Evolutionary conservation across 2,329 filamentous ascomycete genomes (phyloP).

Genomic region (Phaeoacremonium minimum): DNA sequence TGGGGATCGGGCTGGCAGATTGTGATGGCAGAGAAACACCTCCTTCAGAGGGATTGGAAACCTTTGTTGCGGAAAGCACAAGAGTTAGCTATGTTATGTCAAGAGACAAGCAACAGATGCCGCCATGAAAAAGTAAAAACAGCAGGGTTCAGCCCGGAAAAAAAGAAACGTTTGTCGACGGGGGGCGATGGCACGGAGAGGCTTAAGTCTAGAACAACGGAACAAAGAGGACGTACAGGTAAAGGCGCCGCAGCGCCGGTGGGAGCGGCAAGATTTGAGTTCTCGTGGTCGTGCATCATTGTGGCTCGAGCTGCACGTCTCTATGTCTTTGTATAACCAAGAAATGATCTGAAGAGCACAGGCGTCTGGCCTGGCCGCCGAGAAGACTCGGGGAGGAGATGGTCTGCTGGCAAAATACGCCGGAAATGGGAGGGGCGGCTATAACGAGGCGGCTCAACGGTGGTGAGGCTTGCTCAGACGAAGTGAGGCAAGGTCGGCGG

Average conservation of each 20-base stretch:
- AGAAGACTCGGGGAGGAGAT: background rate
- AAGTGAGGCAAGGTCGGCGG: background rate
- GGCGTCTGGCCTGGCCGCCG: background rate
- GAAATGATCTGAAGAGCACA: too few relatives aligned
- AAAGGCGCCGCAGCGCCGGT: background rate
- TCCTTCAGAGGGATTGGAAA: conserved; percentile 4
- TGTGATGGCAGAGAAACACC: conserved; percentile 12
- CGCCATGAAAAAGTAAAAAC: too few relatives aligned
- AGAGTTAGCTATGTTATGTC: too few relatives aligned
- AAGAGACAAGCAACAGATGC: too few relatives aligned
- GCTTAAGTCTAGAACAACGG: background rate
- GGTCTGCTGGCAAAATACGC: background rate
- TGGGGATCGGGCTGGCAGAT: conserved; percentile 36
- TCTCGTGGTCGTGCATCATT: conserved; percentile 14
- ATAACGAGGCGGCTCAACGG: background rate
- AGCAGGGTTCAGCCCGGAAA: too few relatives aligned
- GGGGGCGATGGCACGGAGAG: background rate
- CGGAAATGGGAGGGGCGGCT: too few relatives aligned
- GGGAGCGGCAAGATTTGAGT: conserved; percentile 1
- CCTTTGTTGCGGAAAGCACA: too few relatives aligned
- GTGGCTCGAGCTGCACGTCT: too few relatives aligned
- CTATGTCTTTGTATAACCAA: too few relatives aligned
- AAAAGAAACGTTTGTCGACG: too few relatives aligned
- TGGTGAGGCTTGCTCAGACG: background rate
- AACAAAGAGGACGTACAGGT: too few relatives aligned